Evolutionary conservation across 169 alveolate genomes (phyloP), one percentile per base, ranked within the genome.

Genomic region (Plasmodium fragile): DNA sequence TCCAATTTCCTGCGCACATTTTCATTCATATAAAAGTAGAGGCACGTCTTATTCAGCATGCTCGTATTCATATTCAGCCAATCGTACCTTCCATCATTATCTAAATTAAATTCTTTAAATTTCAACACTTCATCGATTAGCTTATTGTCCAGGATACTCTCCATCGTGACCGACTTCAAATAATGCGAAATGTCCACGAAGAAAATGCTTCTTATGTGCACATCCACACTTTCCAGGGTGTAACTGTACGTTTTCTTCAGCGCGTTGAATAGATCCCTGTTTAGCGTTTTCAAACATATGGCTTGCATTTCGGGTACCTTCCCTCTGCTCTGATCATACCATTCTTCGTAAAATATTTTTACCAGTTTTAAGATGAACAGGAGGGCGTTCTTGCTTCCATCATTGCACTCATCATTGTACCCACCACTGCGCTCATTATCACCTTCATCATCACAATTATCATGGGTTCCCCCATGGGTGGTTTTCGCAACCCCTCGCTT

Each of bases 111-210:
- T 45, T 91, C 94, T 70, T 91, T 91, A 91, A 91, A 91, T 81
- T 91, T 91, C 83, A 91, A 81, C 13, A 91, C 92, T 43, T 91
- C 94, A 18, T 91, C 94, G 2, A 91, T 91, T 69, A 91, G 70
- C 52, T 69, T 69, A 34, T 91, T 91, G 53, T 91, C 81, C 25
- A 71, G 65, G n/a, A 91, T 91, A 53, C 59, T 91, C 8, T 81
- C 53, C 39, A 70, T 69, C 22, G 83, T 80, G 30, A 81, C 43
- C 8, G 82, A 73, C 53, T 91, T 81, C 52, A 91, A 45, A 72
- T 70, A 69, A 71, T 91, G 34, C 41, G 70, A 81, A 43, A 91
- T 45, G 36, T 91, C 94, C 5, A 91, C 94, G 82, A 91, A 91
- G 83, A 91, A 91, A 69, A 91, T 91, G 36, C 81, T 91, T 71